Evolutionary conservation across 441 rosid species (phyloP).

Genomic region (Cnidoscolus chayamansa): DNA sequence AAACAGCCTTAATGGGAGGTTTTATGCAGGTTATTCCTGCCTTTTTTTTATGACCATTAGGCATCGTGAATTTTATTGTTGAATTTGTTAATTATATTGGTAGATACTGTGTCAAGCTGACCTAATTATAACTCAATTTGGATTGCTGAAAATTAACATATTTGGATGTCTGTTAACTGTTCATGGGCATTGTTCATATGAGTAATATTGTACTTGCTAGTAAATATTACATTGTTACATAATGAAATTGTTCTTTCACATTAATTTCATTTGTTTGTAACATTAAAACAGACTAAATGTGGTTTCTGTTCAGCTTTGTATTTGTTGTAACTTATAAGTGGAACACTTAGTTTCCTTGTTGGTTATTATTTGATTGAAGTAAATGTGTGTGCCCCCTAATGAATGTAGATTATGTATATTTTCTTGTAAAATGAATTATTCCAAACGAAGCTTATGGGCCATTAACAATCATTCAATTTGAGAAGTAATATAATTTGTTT

Average conservation of each 20-base stretch:
- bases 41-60: neutral
- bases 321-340: neutral
- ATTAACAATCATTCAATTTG: neutral
- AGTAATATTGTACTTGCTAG: neutral
- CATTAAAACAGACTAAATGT: neutral
- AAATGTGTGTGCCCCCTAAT: neutral
- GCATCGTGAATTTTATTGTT: neutral
- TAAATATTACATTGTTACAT: neutral
- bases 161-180: neutral
- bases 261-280: neutral
- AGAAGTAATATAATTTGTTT: neutral
- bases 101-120: neutral
- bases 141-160: neutral
- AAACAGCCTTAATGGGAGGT: constrained; percentile 56
- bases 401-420: neutral
- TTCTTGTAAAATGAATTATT: no score
- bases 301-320: neutral
- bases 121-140: neutral
- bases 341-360: neutral
- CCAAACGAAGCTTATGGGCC: neutral
- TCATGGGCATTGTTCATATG: neutral
- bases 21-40: constrained; percentile 47
- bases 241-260: no score
- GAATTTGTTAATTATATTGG: neutral
- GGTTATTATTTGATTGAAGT: neutral